These are phyloP conservation scores for Polychytrium aggregatum DNA, from an alignment of 192 early-diverging fungal species.

Conservation along the genomic window DNA sequence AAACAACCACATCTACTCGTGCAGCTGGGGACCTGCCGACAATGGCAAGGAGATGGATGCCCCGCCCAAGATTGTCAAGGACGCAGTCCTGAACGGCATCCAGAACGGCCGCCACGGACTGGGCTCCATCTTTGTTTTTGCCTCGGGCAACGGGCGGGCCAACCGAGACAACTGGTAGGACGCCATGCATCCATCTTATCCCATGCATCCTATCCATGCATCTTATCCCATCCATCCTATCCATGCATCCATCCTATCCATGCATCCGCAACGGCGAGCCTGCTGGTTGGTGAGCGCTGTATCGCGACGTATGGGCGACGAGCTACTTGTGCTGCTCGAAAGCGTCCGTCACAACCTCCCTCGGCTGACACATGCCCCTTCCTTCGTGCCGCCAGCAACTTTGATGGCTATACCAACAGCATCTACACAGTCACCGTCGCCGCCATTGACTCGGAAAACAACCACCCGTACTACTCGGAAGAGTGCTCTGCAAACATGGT, in stretches of 20 bases:
- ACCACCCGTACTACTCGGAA: constrained; percentile 81
- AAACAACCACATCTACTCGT: constrained; percentile 89
- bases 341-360: too few relatives aligned
- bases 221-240: too few relatives aligned
- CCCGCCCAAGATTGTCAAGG: constrained; percentile 62
- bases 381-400: constrained; percentile 63
- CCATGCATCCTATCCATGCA: too few relatives aligned
- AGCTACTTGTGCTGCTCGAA: too few relatives aligned
- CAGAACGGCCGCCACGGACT: constrained; percentile 69
- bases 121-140: constrained; percentile 90
- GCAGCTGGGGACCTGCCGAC: constrained; percentile 92
- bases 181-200: too few relatives aligned
- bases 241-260: too few relatives aligned
- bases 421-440: constrained; percentile 91
- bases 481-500: constrained; percentile 76
- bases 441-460: constrained; percentile 64
- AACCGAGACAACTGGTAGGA: constrained; percentile 72
- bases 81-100: constrained; percentile 83
- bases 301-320: too few relatives aligned
- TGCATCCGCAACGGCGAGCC: too few relatives aligned
- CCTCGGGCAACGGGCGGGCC: constrained; percentile 80
- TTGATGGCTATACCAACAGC: constrained; percentile 92
- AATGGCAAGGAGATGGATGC: constrained; percentile 76
- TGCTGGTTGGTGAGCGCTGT: too few relatives aligned
- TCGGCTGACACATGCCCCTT: too few relatives aligned